Base-by-base conservation (phyloP, 768 basidiomycete genomes). In the Suillus cothurnatus region DNA sequence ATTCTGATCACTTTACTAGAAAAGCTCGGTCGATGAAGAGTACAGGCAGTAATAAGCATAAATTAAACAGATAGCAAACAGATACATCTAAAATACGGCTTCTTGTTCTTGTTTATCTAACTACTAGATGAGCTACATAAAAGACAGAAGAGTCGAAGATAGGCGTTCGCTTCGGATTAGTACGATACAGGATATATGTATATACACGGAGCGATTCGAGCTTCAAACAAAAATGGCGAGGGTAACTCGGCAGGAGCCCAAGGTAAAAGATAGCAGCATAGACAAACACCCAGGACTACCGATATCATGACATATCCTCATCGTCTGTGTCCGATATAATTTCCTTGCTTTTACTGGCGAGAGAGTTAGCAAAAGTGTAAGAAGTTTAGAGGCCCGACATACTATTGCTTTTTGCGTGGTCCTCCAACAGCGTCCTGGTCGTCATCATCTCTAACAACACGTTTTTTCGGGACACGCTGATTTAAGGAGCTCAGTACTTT, bases 321-420 rank as follows among this genome's bases (percentile, higher is more conserved):
- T 93, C 94, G 73, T 95, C 47, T 1, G 47, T 49, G 47, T 47
- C 45, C 45, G 45, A 47, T n/a, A 47, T n/a, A 6, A 47, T 49
- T 26, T 47, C 45, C 45, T 23, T 47, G 45, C 45, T 47, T 47
- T 82, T 96, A 73, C 94, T 95, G 67, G 15, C 26, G 36, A 64
- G 60, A 67, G 26, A 45, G 53, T 11, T 67, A 59, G 66, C 50
- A 60, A 50, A 62, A 36, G 61, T 14, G 23, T 14, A 49, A 12
- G 39, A 57, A 14, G 6, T n/a, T 19, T 43, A 57, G 57, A 26
- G 21, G 34, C 8, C 3, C 12, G 11, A 82, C 89, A 70, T 67
- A 92, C 91, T 86, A 90, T 75, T 90, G 89, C 75, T 91, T 93
- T 80, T 90, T 92, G 39, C 88, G 85, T 11, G 88, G 86, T n/a